Evolutionary conservation across 768 basidiomycete species (phyloP).

Genomic region (Candolleomyces eurysporus): DNA sequence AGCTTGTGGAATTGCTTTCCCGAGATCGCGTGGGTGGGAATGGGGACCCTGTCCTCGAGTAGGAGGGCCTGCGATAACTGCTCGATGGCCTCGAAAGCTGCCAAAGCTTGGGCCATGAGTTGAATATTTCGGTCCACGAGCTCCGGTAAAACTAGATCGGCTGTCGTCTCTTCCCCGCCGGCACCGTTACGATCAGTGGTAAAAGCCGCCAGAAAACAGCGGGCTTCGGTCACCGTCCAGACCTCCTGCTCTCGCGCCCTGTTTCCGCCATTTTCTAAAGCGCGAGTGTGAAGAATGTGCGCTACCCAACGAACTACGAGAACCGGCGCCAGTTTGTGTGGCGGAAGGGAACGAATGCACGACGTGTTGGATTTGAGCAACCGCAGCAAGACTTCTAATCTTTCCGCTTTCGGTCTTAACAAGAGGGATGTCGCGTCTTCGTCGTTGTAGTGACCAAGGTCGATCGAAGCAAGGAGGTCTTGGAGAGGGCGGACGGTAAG

Average conservation of each 20-base stretch:
- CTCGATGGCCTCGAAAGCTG: constrained; percentile 58
- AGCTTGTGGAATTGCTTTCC: constrained; percentile 57
- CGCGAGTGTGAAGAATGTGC: constrained; percentile 46
- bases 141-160: constrained; percentile 25
- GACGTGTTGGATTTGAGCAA: constrained; percentile 54
- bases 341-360: constrained; percentile 43
- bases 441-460: constrained; percentile 29
- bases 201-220: constrained; percentile 56
- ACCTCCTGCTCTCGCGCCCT: constrained; percentile 64
- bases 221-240: constrained; percentile 67
- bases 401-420: constrained; percentile 46
- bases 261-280: constrained; percentile 41
- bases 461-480: constrained; percentile 44
- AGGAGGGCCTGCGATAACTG: constrained; percentile 62
- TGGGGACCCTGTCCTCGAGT: constrained; percentile 46
- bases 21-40: constrained; percentile 51
- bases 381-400: constrained; percentile 55
- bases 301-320: constrained; percentile 67
- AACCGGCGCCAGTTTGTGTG: constrained; percentile 46
- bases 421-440: constrained; percentile 42
- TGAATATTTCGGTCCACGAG: constrained; percentile 64
- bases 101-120: constrained; percentile 60
- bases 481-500: constrained; percentile 50
- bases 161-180: constrained; percentile 9
- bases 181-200: constrained; percentile 9